These are phyloP conservation scores for Monosporozyma servazzii DNA, from an alignment of 805 yeast species.

Conservation along the genomic window DNA sequence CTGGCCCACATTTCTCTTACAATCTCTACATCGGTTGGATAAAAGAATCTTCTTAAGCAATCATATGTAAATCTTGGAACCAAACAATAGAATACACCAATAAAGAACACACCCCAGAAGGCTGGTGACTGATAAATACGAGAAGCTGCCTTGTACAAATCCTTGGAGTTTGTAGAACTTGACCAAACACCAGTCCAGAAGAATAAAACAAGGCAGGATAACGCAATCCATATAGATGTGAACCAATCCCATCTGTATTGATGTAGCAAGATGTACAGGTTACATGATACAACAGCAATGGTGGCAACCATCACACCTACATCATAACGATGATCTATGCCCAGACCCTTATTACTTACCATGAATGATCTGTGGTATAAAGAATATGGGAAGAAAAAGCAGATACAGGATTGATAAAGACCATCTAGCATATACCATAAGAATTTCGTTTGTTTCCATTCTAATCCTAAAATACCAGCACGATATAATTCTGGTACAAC, in stretches of 20 bases:
- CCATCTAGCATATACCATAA: constrained; percentile 72
- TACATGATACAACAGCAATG: constrained; percentile 60
- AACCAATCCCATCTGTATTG: constrained; percentile 81
- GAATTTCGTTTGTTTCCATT: constrained; percentile 63
- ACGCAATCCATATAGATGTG: constrained; percentile 41
- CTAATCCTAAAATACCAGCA: constrained; percentile 61
- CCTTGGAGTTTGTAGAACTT: constrained; percentile 41
- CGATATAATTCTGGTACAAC: constrained; percentile 68
- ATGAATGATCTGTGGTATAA: constrained; percentile 36
- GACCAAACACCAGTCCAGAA: constrained; percentile 83
- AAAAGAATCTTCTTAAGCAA: constrained; percentile 40
- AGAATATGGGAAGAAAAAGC: constrained; percentile 67
- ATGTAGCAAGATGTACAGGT: constrained; percentile 53
- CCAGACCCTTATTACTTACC: constrained; percentile 45
- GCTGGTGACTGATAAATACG: constrained; percentile 51
- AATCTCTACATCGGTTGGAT: constrained; percentile 64
- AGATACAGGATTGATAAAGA: constrained; percentile 59
- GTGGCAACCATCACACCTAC: constrained; percentile 61
- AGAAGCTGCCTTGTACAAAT: constrained; percentile 59
- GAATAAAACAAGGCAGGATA: constrained; percentile 53
- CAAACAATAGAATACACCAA: constrained; percentile 56
- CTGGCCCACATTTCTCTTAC: constrained; percentile 58
- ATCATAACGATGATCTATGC: constrained; percentile 62
- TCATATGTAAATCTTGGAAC: constrained; percentile 61
- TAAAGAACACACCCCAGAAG: constrained; percentile 59